A percentile compares a stretch with the other conserved stretches of the same genome.
Conservation (phyloP, 192 early-diverging fungal genomes). For the Kappamyces sp. region DNA sequence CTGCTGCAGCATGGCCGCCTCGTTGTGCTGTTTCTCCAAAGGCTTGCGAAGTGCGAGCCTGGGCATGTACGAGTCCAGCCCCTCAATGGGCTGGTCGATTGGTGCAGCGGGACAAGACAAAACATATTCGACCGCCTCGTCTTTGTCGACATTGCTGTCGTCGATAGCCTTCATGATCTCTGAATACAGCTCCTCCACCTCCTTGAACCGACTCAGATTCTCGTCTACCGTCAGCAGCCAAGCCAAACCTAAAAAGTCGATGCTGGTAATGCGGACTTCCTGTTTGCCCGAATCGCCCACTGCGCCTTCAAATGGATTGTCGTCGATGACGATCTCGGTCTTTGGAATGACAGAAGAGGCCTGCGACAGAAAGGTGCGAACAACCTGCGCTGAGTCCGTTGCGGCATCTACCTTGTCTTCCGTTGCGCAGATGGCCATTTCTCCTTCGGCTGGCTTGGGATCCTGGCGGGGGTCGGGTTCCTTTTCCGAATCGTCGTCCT, state of each 20-base stretch:
- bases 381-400: constrained; percentile 10
- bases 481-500: constrained; percentile 7
- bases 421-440: background rate
- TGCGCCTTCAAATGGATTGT: constrained; percentile 24
- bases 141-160: constrained; percentile 36
- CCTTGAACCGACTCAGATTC: constrained; percentile 46
- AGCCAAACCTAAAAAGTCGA: background rate
- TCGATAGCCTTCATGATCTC: constrained; percentile 49
- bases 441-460: constrained; percentile 1
- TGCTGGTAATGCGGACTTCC: background rate
- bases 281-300: background rate
- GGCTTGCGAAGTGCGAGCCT: no score
- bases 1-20: no score
- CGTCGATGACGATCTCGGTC: constrained; percentile 38
- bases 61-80: background rate
- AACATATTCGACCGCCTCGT: constrained; percentile 28
- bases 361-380: constrained; percentile 29
- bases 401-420: constrained; percentile 8
- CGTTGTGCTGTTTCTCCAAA: no score
- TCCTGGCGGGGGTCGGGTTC: background rate
- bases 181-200: constrained; percentile 53
- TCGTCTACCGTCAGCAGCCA: constrained; percentile 29
- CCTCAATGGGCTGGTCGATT: constrained; percentile 25
- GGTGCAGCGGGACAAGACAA: constrained; percentile 40
- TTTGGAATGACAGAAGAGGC: constrained; percentile 38